Evolutionary conservation across 1,284 basidiomycete genomes (phyloP).

Genomic region (Ceratobasidium sp.): DNA sequence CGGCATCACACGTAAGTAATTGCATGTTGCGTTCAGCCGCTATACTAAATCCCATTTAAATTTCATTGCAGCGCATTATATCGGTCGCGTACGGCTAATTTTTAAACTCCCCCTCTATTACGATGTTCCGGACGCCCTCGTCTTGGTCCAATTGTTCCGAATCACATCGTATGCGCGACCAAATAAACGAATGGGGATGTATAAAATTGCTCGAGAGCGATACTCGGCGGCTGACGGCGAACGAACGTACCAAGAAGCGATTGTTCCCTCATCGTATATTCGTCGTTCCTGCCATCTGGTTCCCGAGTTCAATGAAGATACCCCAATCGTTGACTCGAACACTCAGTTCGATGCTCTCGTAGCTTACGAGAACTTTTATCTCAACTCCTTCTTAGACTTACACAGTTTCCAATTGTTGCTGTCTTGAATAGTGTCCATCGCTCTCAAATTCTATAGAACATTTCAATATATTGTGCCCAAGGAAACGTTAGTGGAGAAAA

Average conservation of each 20-base stretch:
- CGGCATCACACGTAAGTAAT: neutral
- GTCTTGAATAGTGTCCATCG: neutral
- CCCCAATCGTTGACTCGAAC: neutral
- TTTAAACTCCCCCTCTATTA: neutral
- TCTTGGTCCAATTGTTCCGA: neutral
- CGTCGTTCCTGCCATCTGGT: slow-evolving; percentile 1
- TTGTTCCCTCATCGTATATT: neutral
- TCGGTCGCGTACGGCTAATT: slow-evolving; percentile 10
- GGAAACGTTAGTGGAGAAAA: too few relatives aligned
- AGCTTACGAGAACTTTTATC: neutral
- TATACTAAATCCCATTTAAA: neutral
- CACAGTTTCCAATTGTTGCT: neutral
- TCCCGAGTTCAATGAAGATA: neutral
- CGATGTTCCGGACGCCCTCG: neutral
- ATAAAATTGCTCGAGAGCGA: neutral
- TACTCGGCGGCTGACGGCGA: neutral
- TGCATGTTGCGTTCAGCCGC: neutral
- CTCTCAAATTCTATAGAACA: neutral
- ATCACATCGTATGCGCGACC: neutral
- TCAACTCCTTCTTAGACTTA: neutral
- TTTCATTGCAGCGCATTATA: neutral
- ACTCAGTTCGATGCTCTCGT: neutral
- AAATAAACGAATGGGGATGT: neutral
- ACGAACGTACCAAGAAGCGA: neutral
- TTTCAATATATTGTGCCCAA: too few relatives aligned